Evolutionary conservation across 2,329 filamentous ascomycete species (phyloP).

Genomic region (Fusarium sp.): DNA sequence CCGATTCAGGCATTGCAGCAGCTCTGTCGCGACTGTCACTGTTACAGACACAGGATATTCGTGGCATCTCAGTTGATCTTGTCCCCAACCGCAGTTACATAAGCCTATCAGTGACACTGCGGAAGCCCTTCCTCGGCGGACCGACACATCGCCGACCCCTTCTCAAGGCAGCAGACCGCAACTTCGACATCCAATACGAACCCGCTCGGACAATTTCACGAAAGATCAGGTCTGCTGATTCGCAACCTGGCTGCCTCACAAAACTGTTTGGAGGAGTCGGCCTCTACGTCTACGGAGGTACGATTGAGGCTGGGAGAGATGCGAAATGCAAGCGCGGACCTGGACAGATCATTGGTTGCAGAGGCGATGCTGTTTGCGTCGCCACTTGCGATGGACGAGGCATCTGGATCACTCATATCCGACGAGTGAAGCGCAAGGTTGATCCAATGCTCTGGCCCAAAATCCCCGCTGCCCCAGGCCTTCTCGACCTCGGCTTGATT

Average conservation of each 20-base stretch:
- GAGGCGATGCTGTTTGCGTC: constrained; percentile 14
- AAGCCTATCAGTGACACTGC: constrained; percentile 6
- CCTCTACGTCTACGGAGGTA: constrained; percentile 28
- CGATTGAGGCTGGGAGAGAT: constrained; percentile 5
- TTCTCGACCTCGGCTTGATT: constrained; percentile 6
- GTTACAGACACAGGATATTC: neutral
- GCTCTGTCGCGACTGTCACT: neutral
- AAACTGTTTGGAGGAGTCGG: constrained; percentile 6
- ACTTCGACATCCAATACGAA: constrained; percentile 16
- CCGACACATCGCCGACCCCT: constrained; percentile 16
- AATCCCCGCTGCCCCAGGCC: constrained; percentile 14
- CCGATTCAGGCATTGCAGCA: neutral
- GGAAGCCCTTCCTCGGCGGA: constrained; percentile 10
- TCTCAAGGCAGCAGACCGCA: constrained; percentile 14
- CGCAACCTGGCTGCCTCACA: constrained; percentile 30
- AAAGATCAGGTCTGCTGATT: constrained; percentile 31
- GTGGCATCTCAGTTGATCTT: constrained; percentile 1
- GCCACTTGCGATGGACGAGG: constrained; percentile 25
- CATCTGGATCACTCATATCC: constrained; percentile 29
- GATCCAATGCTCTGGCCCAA: constrained; percentile 35
- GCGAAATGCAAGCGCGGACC: neutral
- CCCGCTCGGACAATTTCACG: constrained; percentile 19
- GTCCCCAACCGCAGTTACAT: neutral
- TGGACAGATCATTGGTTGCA: neutral
- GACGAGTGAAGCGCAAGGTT: constrained; percentile 29